Evolutionary conservation across 148 eudicot genomes (phyloP), one percentile per base, ranked within the genome.

Genomic region (Cornus kousa): DNA sequence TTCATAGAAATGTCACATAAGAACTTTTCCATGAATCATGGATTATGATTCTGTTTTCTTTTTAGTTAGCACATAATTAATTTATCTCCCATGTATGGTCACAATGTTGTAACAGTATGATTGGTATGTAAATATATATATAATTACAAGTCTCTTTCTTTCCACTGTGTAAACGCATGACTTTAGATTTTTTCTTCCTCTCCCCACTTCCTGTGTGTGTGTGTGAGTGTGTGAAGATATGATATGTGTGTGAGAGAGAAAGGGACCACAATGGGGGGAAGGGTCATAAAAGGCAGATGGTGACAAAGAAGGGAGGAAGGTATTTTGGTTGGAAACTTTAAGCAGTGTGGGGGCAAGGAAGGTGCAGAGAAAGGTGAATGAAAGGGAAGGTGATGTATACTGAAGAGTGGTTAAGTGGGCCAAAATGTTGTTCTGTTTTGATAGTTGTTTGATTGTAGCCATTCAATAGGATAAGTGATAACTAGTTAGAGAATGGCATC

Each of bases 291-390:
- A 62, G 24, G 24, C 66, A 62, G 24, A 70, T 37, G 50, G 50
- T 70, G 72, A 70, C 37, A 20, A 24, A 70, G 50, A 70, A 35
- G 72, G 9, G 50, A 70, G 35, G 20, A 8, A 35, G n/a, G 72
- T 70, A 20, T 35, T 70, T 17, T 70, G 72, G 50, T 39, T 70
- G 72, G 72, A 20, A 70, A 70, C 50, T 70, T 70, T 70, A 70
- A 20, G 28, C 17, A 70, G 66, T 1, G 23, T 16, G 40, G 72
- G 23, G 23, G 50, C 66, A 53, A 53, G 71, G 71, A 68, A 33
- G 71, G 43, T 68, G 39, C 48, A 20, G 72, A 50, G 72, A 19
- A 24, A 70, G 48, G 72, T 39, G 9, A 70, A 5, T 6, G 40
- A 39, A 70, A 70, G 48, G 23, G 72, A 70, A 37, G 50, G 50